Percentiles rank a stretch among this genome's conserved stretches.
phyloP scores from a whole-genome alignment of 2,329 filamentous ascomycete species.

The Aspergillus vadensis region DNA sequence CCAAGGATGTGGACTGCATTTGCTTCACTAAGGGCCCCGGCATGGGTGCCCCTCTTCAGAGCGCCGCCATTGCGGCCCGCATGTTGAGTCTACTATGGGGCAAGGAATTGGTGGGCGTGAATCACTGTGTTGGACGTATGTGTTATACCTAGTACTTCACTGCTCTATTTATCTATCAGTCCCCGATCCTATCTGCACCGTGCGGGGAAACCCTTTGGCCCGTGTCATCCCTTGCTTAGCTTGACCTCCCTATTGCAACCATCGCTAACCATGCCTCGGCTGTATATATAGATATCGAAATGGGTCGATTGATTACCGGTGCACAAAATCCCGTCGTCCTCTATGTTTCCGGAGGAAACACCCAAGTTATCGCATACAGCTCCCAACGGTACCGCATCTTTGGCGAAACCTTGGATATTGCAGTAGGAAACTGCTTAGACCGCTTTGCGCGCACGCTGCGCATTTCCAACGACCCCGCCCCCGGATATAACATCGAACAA shows the following conservation, averaged over 20 bases:
- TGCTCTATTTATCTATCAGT: not conserved
- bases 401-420: conserved; percentile 95
- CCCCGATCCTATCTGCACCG: not conserved
- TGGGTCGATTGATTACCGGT: conserved; percentile 91
- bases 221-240: not conserved
- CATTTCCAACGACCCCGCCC: conserved; percentile 94
- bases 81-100: conserved; percentile 81
- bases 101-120: conserved; percentile 88
- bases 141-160: conserved; percentile 3
- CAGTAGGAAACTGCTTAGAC: conserved; percentile 95
- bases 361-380: conserved; percentile 95
- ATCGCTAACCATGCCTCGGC: conserved; percentile 4
- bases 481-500: conserved; percentile 97
- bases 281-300: conserved; percentile 73
- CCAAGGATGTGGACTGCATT: conserved; percentile 79
- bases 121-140: conserved; percentile 89
- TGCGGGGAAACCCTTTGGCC: not conserved
- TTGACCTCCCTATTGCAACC: not conserved
- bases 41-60: conserved; percentile 91
- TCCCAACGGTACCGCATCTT: conserved; percentile 96
- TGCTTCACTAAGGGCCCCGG: conserved; percentile 95
- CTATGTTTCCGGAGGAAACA: conserved; percentile 95
- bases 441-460: conserved; percentile 87
- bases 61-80: conserved; percentile 81
- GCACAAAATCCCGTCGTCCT: conserved; percentile 90